These are phyloP conservation scores for Gryganskiella cystojenkinii DNA, from an alignment of 192 early-diverging fungal genomes.

Conservation along the genomic window DNA sequence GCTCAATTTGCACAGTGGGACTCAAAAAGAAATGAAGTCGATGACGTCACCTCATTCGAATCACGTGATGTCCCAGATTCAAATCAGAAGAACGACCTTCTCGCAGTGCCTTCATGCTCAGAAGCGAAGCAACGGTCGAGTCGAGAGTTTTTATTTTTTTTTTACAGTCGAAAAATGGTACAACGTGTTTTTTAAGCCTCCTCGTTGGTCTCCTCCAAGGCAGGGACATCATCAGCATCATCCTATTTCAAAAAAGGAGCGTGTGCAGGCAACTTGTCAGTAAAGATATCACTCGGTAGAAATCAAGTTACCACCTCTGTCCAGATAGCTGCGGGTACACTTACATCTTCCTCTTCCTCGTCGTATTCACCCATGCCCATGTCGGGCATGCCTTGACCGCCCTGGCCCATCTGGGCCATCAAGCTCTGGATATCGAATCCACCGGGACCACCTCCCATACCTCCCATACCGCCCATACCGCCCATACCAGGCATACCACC, in stretches of 20 bases:
- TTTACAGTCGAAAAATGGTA: background rate
- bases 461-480: slow-evolving; percentile 38
- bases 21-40: too few species aligned
- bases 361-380: slow-evolving; percentile 14
- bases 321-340: too few species aligned
- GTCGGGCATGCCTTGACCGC: slow-evolving; percentile 18
- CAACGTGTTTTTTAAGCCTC: slow-evolving; percentile 13
- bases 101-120: too few species aligned
- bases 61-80: too few species aligned
- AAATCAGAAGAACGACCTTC: too few species aligned
- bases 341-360: slow-evolving; percentile 1
- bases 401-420: slow-evolving; percentile 29
- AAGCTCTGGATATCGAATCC: slow-evolving; percentile 24
- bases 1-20: too few species aligned
- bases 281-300: too few species aligned
- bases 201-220: slow-evolving; percentile 25
- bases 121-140: too few species aligned
- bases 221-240: slow-evolving; percentile 39
- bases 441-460: slow-evolving; percentile 31
- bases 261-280: too few species aligned
- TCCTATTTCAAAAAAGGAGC: slow-evolving; percentile 14
- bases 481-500: slow-evolving; percentile 66
- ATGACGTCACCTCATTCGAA: too few species aligned
- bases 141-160: background rate
- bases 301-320: too few species aligned